A percentile compares a stretch with the other conserved stretches of the same genome.
Conservation (phyloP, 768 basidiomycete species). For the Leccinum sublutescens region DNA sequence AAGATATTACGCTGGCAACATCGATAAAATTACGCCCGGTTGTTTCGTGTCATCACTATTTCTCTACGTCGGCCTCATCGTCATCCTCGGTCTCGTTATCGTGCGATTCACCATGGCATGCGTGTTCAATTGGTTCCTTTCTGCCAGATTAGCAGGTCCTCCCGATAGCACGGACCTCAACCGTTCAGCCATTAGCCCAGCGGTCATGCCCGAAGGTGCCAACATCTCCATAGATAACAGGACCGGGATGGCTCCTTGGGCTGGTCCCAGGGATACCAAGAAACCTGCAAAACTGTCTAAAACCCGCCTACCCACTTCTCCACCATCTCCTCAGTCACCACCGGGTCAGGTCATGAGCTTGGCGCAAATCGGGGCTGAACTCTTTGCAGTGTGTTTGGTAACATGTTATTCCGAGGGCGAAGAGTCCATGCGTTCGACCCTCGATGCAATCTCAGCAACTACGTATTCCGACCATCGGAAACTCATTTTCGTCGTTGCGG, state of each 20-base stretch:
- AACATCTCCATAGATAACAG: slow-evolving; percentile 90
- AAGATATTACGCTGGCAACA: slow-evolving; percentile 90
- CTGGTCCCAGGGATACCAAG: slow-evolving; percentile 53
- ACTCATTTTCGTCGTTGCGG: slow-evolving; percentile 89
- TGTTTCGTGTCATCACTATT: slow-evolving; percentile 90
- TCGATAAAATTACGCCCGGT: slow-evolving; percentile 95
- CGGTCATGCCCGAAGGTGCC: slow-evolving; percentile 95
- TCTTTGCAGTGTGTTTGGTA: slow-evolving; percentile 93
- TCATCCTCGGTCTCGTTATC: slow-evolving; percentile 88
- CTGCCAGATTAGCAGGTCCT: slow-evolving; percentile 73
- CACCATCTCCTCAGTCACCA: slow-evolving; percentile 39
- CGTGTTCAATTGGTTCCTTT: slow-evolving; percentile 95
- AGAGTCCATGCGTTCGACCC: slow-evolving; percentile 84
- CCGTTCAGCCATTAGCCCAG: slow-evolving; percentile 86
- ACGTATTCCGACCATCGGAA: slow-evolving; percentile 92
- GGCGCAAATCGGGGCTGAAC: slow-evolving; percentile 89
- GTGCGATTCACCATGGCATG: slow-evolving; percentile 96
- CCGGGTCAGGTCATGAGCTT: slow-evolving; percentile 64
- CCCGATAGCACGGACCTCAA: slow-evolving; percentile 71
- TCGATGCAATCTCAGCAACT: slow-evolving; percentile 90
- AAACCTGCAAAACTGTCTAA: slow-evolving; percentile 36
- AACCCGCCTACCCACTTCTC: slow-evolving; percentile 43
- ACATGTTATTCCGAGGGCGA: slow-evolving; percentile 98
- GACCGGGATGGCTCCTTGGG: slow-evolving; percentile 95
- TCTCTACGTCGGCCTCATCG: slow-evolving; percentile 85